A percentile compares a stretch with the other conserved stretches of the same genome.
Evolutionary conservation across 495 filamentous ascomycete species (phyloP).

Genomic region (Penicillium cosmopolitanum): DNA sequence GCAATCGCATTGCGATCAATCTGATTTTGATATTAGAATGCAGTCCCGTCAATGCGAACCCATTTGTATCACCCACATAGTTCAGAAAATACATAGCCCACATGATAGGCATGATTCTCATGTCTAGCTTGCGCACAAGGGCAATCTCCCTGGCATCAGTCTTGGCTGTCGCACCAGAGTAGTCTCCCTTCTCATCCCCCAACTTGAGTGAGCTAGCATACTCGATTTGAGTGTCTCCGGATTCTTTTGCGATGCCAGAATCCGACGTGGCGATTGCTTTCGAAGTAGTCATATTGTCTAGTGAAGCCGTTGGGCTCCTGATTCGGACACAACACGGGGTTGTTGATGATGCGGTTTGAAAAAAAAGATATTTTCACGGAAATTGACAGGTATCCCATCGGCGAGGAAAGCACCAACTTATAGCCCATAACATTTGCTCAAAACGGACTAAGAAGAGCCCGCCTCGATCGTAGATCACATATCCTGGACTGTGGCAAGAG

Average conservation of each 20-base stretch:
- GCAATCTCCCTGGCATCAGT: slow-evolving; percentile 14
- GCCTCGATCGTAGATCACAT: not conserved
- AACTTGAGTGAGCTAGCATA: slow-evolving; percentile 1
- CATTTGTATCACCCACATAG: slow-evolving; percentile 21
- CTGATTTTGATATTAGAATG: not conserved
- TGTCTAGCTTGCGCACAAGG: slow-evolving; percentile 52
- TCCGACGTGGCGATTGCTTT: not conserved
- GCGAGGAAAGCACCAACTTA: not conserved
- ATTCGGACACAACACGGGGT: not conserved
- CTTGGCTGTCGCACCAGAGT: slow-evolving; percentile 16
- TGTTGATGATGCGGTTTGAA: not conserved
- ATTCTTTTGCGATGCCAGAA: not conserved
- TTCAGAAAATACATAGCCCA: slow-evolving; percentile 49
- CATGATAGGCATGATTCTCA: slow-evolving; percentile 46
- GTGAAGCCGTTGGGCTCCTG: not conserved
- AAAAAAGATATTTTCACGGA: not conserved
- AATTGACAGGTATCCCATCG: not conserved
- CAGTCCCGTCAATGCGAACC: not conserved
- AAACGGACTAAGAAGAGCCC: not conserved
- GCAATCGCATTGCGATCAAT: slow-evolving; percentile 25
- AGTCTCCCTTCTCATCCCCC: slow-evolving; percentile 13
- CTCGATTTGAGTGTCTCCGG: slow-evolving; percentile 4
- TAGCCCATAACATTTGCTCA: not conserved
- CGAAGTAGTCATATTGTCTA: not conserved
- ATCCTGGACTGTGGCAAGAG: not conserved